A percentile compares a stretch with the other conserved stretches of the same genome.
These are phyloP conservation scores for Wallacemonas sp. DNA, from an alignment of 208 protist genomes.

Conservation along the genomic window DNA sequence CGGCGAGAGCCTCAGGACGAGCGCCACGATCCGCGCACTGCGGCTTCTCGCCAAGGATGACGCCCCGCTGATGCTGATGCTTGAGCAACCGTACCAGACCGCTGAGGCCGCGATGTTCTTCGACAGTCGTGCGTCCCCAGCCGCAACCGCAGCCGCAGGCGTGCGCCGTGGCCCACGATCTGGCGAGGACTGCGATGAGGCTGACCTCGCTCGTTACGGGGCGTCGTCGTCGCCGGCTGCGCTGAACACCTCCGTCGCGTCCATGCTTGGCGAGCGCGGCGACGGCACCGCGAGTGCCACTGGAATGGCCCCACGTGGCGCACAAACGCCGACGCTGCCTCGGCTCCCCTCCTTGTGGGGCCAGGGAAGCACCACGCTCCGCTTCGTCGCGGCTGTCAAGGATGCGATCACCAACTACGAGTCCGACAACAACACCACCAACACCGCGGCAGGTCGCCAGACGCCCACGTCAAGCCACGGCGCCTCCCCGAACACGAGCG, in stretches of 20 bases:
- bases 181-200: too few species aligned
- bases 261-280: too few species aligned
- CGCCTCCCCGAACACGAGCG: neutral
- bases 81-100: conserved; percentile 9
- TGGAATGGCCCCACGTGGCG: neutral
- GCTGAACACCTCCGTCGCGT: too few species aligned
- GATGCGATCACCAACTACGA: conserved; percentile 40
- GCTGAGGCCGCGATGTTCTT: conserved; percentile 2
- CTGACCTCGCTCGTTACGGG: too few species aligned
- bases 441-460: conserved; percentile 17
- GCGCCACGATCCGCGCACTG: conserved; percentile 1
- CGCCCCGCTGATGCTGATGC: conserved; percentile 16
- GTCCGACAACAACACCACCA: conserved; percentile 24
- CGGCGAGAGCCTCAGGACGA: neutral
- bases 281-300: neutral
- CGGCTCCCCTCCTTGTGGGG: conserved; percentile 48
- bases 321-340: neutral
- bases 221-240: too few species aligned
- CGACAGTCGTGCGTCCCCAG: conserved; percentile 11
- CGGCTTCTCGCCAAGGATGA: conserved; percentile 8
- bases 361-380: conserved; percentile 32
- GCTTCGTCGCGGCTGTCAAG: conserved; percentile 37
- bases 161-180: neutral
- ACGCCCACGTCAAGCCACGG: neutral
- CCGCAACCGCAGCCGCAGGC: neutral